phyloP scores from a whole-genome alignment of 306 rosid species.

The Lupinus albus region DNA sequence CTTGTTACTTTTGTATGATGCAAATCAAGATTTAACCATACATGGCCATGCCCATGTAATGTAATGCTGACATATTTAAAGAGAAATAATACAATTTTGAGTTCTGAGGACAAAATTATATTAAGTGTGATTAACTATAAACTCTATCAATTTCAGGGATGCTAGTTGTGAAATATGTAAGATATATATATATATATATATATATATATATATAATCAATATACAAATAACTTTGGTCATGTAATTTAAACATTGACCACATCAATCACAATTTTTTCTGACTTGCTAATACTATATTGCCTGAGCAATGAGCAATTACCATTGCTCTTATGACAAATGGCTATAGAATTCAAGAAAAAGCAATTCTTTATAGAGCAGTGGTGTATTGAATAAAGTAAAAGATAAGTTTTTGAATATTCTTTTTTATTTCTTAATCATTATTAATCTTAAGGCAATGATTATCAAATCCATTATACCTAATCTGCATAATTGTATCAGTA shows the following conservation, averaged over 20 bases:
- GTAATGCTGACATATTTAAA: slow-evolving; percentile 5
- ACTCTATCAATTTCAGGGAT: background rate
- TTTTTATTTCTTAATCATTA: too few relatives aligned
- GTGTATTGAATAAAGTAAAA: too few relatives aligned
- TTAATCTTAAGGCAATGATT: too few relatives aligned
- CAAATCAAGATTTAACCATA: background rate
- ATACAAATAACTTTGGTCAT: slow-evolving; percentile 5
- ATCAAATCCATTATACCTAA: too few relatives aligned
- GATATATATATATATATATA: too few relatives aligned
- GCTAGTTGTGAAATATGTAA: background rate
- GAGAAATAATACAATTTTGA: slow-evolving; percentile 10
- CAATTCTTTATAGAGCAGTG: too few relatives aligned
- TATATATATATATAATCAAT: too few relatives aligned
- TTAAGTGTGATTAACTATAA: background rate
- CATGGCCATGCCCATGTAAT: slow-evolving; percentile 9
- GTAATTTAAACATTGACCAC: background rate
- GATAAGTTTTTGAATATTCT: too few relatives aligned
- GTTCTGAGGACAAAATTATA: background rate
- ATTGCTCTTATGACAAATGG: too few relatives aligned
- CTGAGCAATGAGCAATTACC: background rate
- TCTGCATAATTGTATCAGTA: too few relatives aligned
- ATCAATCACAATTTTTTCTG: background rate
- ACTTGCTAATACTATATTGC: background rate
- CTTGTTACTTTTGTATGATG: too few relatives aligned
- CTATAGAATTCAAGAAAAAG: too few relatives aligned